Percentiles rank a stretch among this genome's conserved stretches.
Evolutionary conservation across 805 yeast species (phyloP).

Genomic region (Cyberlindnera maclurae): DNA sequence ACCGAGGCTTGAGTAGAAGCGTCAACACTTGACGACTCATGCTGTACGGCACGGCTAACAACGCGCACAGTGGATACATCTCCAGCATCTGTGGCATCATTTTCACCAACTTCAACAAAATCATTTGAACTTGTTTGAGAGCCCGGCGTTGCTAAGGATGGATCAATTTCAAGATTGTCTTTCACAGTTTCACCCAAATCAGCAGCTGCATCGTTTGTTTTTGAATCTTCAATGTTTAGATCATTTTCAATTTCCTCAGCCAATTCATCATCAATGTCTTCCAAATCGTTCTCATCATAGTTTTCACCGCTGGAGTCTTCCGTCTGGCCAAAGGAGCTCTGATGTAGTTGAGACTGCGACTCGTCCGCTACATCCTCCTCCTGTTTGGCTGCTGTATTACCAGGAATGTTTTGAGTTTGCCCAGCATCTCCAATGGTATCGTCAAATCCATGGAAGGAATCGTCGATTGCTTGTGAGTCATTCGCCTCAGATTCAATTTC

Average conservation of each 20-base stretch:
- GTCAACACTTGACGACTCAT: background rate
- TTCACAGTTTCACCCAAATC: conserved; percentile 1
- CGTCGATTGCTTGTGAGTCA: conserved; percentile 1
- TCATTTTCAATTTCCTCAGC: background rate
- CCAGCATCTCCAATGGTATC: conserved; percentile 1
- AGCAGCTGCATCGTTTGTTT: background rate
- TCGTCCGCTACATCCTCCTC: conserved; percentile 1
- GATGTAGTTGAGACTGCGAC: no score
- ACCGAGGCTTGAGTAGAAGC: background rate
- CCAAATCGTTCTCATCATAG: conserved; percentile 1
- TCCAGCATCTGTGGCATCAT: no score
- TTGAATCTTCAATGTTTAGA: background rate
- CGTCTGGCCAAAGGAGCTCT: no score
- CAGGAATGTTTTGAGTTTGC: background rate
- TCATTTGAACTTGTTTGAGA: no score
- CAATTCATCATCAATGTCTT: background rate
- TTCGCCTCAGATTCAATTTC: conserved; percentile 1
- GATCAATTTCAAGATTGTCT: background rate
- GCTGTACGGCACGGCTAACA: no score
- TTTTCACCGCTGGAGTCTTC: background rate
- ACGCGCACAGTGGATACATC: no score
- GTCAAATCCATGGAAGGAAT: conserved; percentile 5
- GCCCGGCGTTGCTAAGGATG: no score
- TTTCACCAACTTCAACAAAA: no score
- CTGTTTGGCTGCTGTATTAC: background rate